Evolutionary conservation across 192 early-diverging fungal species (phyloP).

Genomic region (Coemansia sp.): DNA sequence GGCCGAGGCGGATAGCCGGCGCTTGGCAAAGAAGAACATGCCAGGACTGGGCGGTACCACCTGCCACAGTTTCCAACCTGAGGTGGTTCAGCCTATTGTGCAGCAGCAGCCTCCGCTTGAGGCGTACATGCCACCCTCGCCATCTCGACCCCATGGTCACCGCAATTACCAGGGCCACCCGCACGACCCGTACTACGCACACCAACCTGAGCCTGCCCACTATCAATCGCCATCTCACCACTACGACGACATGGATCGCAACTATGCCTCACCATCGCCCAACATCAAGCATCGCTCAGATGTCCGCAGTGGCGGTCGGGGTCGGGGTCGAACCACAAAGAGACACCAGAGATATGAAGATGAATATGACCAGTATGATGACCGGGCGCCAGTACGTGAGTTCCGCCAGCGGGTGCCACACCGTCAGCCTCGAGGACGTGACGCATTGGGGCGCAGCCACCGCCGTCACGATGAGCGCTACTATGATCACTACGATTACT

Average conservation of each 20-base stretch:
- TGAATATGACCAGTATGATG: constrained; percentile 25
- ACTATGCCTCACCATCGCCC: constrained; percentile 19
- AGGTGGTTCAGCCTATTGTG: constrained; percentile 3
- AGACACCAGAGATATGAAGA: constrained; percentile 18
- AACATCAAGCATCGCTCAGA: constrained; percentile 12
- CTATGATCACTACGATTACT: constrained; percentile 39
- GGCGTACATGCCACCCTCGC: constrained; percentile 1
- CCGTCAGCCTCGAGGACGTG: constrained; percentile 17
- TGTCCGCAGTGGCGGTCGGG: background rate
- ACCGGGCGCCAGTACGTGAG: constrained; percentile 12
- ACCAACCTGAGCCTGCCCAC: constrained; percentile 7
- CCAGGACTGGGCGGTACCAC: constrained; percentile 48
- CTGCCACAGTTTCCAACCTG: constrained; percentile 48
- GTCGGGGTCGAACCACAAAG: constrained; percentile 6
- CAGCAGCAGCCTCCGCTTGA: constrained; percentile 10
- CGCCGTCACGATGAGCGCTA: constrained; percentile 13
- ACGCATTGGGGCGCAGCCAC: constrained; percentile 8
- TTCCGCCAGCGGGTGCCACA: constrained; percentile 24
- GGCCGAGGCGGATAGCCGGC: constrained; percentile 44
- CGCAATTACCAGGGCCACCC: constrained; percentile 12
- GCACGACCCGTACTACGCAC: background rate
- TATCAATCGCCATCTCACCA: constrained; percentile 17
- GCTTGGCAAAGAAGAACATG: constrained; percentile 44
- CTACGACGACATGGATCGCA: constrained; percentile 11
- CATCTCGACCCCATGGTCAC: constrained; percentile 7